Evolutionary conservation across 2,329 filamentous ascomycete genomes (phyloP), one percentile per base, ranked within the genome.

Genomic region (Aspergillus sojae): DNA sequence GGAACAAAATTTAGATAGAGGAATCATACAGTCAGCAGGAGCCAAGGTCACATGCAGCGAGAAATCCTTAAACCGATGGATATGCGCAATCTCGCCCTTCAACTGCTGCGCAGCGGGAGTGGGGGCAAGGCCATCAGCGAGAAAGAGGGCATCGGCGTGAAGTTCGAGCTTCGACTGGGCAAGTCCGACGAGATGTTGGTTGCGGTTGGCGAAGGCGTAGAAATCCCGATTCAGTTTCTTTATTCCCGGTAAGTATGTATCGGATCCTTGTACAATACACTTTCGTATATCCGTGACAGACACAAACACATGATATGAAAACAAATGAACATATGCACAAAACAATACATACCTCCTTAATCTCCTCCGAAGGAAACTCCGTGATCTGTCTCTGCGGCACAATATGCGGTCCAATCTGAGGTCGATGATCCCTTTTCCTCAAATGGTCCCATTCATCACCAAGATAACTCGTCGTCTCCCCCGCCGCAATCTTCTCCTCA

Each of bases 1-100:
- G 4, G 28, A 5, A 26, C 2, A 26, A 26, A 12, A 62, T 21
- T 34, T 11, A 32, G 39, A 23, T 32, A 28, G 28, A 26, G n/a
- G 21, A 21, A 36, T 62, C 72, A 60, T 68, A 76, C 90, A 91
- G 75, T 96, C 93, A 41, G 90, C 86, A 0, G 92, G 91, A 68
- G 95, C 91, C 62, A 96, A 81, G 48, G 88, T 90, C 78, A 94
- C 81, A 77, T 96, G 93, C 83, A 94, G 82, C 0, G 88, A 91
- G 67, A 89, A 86, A 66, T 96, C 93, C 28, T 69, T 66, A 5
- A 85, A 88, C 39, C 88, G 86, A 77, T 96, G 93, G 19, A 93
- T 85, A 76, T 96, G 93, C 70, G 88, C 89, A 57, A 96, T 85
- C 77, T 96, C 93, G 16, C 92, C 91, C 66, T 88, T 84, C 58